These are phyloP conservation scores for Cardamine resedifolia DNA, from an alignment of 345 rosid genomes.

Conservation along the genomic window DNA sequence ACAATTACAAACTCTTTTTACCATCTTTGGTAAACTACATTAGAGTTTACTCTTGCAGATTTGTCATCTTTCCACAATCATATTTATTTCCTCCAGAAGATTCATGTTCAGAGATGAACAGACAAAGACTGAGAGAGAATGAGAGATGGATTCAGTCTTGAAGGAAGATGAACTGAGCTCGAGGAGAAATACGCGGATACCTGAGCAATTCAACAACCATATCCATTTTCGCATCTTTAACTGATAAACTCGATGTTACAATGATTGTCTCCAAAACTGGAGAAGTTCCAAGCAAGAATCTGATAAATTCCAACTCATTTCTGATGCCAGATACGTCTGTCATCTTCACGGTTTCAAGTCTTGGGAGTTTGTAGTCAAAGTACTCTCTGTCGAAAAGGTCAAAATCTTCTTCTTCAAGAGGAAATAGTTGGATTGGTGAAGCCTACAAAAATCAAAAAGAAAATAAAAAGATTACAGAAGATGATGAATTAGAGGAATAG, in stretches of 20 bases:
- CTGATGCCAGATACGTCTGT: conserved; percentile 69
- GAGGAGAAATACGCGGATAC: conserved; percentile 73
- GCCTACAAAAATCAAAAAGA: conserved; percentile 41
- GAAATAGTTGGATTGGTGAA: conserved; percentile 53
- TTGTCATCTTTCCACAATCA: neutral
- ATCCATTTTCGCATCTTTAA: conserved; percentile 50
- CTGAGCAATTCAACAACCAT: conserved; percentile 71
- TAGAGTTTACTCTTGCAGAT: neutral
- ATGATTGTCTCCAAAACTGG: conserved; percentile 60
- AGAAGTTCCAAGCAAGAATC: conserved; percentile 69
- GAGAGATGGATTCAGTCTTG: conserved; percentile 44
- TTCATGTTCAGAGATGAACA: conserved; percentile 6
- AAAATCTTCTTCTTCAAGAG: conserved; percentile 54
- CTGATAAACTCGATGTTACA: conserved; percentile 56
- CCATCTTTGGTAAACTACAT: neutral
- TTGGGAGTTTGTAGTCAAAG: conserved; percentile 49
- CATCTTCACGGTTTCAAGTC: conserved; percentile 63
- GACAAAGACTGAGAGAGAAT: neutral
- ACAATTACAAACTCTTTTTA: neutral
- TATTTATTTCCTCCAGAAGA: neutral
- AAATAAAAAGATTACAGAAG: neutral
- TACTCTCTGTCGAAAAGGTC: conserved; percentile 60
- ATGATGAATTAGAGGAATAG: neutral
- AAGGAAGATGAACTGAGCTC: conserved; percentile 62
- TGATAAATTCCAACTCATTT: conserved; percentile 79